Base-by-base conservation (phyloP, 352 stramenopile genomes). In the Aphanomyces astaci region DNA sequence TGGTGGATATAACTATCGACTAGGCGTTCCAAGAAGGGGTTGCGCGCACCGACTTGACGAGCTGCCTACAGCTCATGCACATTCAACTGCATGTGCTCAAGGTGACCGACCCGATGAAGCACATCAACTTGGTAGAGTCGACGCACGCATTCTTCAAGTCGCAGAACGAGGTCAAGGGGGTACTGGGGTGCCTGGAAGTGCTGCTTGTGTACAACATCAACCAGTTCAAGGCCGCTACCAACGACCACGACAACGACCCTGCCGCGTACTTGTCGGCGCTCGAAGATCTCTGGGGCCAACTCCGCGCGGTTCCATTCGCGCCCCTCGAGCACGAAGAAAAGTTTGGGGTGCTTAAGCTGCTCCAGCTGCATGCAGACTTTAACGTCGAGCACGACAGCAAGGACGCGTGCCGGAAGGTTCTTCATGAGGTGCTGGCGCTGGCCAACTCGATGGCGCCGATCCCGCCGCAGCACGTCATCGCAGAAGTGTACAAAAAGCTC, bases 401-500 rank as follows among this genome's bases (percentile, higher is more conserved):
- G 43, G 22, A 11, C 24, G 30, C 40, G n/a, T 68, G 62, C 62
- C 31, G 39, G 13, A 56, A 46, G 43, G 51, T 68, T 19, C 51
- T 68, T n/a, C 2, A 68, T 17, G 62, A 68, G 27, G 49, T 68
- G 43, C 45, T 68, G 7, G 11, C 27, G 3, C 19, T 39, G 28
- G 62, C 62, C n/a, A 25, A 59, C 13, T n/a, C 40, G 28, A 62
- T 68, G 48, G 27, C 33, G 62, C 62, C 62, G 31, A 68, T 68
- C 32, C 62, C 62, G 36, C 62, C 62, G 30, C 62, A 68, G 30
- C 62, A 68, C 48, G 22, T 68, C 5, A 68, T 68, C 25, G 62
- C 62, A n/a, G 62, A 68, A 10, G 62, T 68, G 43, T 68, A 59
- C 43, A 68, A 87, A 70, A 88, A 88, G 51, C 78, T 80, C 2